A percentile compares a stretch with the other conserved stretches of the same genome.
phyloP scores from a whole-genome alignment of 495 filamentous ascomycete genomes.

The Lasiosphaeria miniovina region DNA sequence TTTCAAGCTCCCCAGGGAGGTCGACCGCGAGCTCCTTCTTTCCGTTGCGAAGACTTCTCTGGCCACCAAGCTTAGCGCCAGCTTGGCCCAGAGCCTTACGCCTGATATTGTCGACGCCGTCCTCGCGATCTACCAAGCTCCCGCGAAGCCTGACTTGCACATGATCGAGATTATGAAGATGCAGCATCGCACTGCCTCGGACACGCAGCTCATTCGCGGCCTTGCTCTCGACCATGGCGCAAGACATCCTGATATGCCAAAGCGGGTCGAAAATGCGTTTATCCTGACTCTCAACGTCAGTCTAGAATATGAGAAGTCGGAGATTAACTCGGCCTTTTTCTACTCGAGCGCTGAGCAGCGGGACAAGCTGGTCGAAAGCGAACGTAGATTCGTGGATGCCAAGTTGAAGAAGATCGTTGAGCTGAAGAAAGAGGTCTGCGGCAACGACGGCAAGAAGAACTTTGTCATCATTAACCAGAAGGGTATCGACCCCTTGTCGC shows the following conservation, averaged over 20 bases:
- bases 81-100: slow-evolving; percentile 85
- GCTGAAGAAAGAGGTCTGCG: slow-evolving; percentile 96
- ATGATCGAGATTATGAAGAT: slow-evolving; percentile 99
- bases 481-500: slow-evolving; percentile 92
- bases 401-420: slow-evolving; percentile 98
- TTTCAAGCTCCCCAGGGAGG: slow-evolving; percentile 82
- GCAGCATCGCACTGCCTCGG: slow-evolving; percentile 94
- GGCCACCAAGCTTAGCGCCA: slow-evolving; percentile 86
- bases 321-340: slow-evolving; percentile 99
- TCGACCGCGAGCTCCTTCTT: slow-evolving; percentile 90
- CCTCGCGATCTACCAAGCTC: slow-evolving; percentile 83
- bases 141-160: slow-evolving; percentile 91
- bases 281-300: slow-evolving; percentile 96
- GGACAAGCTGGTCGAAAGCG: slow-evolving; percentile 96
- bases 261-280: slow-evolving; percentile 88
- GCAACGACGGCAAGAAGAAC: slow-evolving; percentile 87
- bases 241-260: slow-evolving; percentile 97
- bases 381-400: slow-evolving; percentile 91
- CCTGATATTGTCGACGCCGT: slow-evolving; percentile 95
- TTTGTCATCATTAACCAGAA: slow-evolving; percentile 99
- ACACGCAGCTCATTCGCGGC: slow-evolving; percentile 92
- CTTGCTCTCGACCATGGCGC: slow-evolving; percentile 94
- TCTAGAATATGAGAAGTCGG: slow-evolving; percentile 97
- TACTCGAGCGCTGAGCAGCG: slow-evolving; percentile 95
- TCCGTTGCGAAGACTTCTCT: slow-evolving; percentile 93